These are phyloP conservation scores for Alopecurus myosuroides DNA, from an alignment of 176 grass and related monocot species.

Conservation along the genomic window DNA sequence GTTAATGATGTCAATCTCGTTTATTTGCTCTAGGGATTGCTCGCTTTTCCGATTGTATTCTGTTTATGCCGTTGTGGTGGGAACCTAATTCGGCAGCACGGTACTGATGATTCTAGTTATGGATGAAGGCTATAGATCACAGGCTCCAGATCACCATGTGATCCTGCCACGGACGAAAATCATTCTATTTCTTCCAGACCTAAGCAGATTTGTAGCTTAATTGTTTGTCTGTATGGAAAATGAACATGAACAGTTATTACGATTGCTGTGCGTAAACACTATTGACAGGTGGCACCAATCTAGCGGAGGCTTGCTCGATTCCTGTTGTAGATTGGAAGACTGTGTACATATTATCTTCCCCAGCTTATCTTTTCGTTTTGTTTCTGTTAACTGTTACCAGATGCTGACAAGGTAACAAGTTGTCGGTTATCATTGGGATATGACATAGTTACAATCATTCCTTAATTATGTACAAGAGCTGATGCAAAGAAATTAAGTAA, in stretches of 20 bases:
- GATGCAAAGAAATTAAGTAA: too few species aligned
- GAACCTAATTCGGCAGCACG: not conserved
- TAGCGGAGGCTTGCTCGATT: not conserved
- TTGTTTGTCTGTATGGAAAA: slow-evolving; percentile 10
- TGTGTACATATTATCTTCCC: not conserved
- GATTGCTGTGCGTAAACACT: not conserved
- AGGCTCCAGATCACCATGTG: not conserved
- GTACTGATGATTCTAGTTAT: not conserved
- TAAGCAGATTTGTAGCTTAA: slow-evolving; percentile 11
- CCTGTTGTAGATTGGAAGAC: not conserved
- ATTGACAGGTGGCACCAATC: not conserved
- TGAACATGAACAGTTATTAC: not conserved
- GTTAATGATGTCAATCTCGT: not conserved
- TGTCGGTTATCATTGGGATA: not conserved
- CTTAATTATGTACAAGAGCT: too few species aligned
- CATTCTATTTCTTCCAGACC: not conserved
- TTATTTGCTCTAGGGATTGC: not conserved
- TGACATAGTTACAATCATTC: not conserved
- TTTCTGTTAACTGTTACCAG: not conserved
- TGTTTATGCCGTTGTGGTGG: not conserved
- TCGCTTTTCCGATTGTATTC: not conserved
- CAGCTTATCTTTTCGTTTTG: not conserved
- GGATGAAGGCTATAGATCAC: not conserved
- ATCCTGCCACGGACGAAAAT: not conserved
- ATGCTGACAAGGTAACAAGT: too few species aligned